Evolutionary conservation across 805 yeast species (phyloP).

Genomic region (Wickerhamomyces strasburgensis): DNA sequence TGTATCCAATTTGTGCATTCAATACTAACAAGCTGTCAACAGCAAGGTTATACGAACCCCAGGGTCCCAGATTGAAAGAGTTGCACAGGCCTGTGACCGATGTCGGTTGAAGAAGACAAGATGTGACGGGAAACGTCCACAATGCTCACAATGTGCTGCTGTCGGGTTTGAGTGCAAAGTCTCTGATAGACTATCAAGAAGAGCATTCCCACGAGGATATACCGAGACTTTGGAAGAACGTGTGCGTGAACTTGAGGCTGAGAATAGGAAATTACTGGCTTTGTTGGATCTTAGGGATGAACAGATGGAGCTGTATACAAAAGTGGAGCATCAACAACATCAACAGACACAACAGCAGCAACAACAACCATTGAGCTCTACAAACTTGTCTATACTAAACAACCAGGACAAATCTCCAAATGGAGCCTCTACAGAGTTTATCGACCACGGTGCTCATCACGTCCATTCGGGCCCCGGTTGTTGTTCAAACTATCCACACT

Average conservation of each 20-base stretch:
- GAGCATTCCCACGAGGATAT: constrained; percentile 89
- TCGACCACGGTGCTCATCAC: constrained; percentile 27
- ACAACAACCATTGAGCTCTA: constrained; percentile 27
- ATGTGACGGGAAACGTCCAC: constrained; percentile 69
- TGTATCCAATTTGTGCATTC: too few relatives aligned
- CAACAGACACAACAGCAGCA: too few relatives aligned
- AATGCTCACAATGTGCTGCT: constrained; percentile 75
- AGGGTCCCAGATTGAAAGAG: constrained; percentile 60
- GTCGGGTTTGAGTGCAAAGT: constrained; percentile 87
- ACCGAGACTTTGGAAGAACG: constrained; percentile 87
- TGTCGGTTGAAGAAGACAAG: constrained; percentile 77
- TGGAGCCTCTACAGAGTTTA: constrained; percentile 12
- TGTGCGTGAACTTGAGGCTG: constrained; percentile 79
- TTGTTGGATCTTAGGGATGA: constrained; percentile 61
- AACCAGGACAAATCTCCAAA: constrained; percentile 13
- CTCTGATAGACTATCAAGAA: constrained; percentile 78
- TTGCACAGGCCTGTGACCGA: constrained; percentile 89
- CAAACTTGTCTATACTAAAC: constrained; percentile 30
- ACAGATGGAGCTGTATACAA: constrained; percentile 40
- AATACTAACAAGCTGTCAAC: constrained; percentile 4
- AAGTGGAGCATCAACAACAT: constrained; percentile 21
- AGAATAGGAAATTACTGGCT: constrained; percentile 64
- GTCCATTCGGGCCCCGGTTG: constrained; percentile 51
- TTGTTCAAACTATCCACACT: constrained; percentile 48
- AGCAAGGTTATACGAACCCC: constrained; percentile 60